These are phyloP conservation scores for Globisporangium okanoganense DNA, from an alignment of 352 stramenopile species.

Conservation along the genomic window DNA sequence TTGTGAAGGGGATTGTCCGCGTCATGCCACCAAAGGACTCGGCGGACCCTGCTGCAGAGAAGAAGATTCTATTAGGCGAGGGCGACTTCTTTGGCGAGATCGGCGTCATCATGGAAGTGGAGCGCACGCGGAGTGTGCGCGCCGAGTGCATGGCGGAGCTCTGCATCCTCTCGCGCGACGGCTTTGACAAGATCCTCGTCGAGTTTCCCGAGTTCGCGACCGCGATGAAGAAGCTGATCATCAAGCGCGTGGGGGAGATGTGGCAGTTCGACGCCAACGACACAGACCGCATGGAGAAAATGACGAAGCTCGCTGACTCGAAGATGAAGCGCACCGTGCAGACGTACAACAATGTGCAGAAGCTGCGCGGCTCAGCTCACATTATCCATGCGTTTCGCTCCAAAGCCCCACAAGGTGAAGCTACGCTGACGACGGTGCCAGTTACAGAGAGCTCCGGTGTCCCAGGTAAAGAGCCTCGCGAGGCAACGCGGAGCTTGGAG, in stretches of 20 bases:
- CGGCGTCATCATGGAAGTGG: constrained; percentile 61
- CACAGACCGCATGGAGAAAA: constrained; percentile 54
- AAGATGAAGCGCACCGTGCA: constrained; percentile 64
- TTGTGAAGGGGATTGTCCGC: constrained; percentile 63
- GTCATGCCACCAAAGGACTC: constrained; percentile 42
- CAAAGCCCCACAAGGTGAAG: not conserved
- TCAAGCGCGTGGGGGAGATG: constrained; percentile 65
- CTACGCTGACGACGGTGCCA: not conserved
- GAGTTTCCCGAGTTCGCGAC: constrained; percentile 70
- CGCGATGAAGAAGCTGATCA: constrained; percentile 65
- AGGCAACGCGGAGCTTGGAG: not conserved
- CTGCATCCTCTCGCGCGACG: constrained; percentile 52
- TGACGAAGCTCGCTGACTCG: constrained; percentile 53
- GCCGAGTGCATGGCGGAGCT: constrained; percentile 67
- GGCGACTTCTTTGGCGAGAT: constrained; percentile 69
- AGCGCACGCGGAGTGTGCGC: constrained; percentile 55
- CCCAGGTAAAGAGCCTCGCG: not conserved
- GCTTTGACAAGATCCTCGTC: constrained; percentile 65
- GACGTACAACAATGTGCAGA: constrained; percentile 41
- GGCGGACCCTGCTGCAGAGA: constrained; percentile 21
- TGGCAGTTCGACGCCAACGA: constrained; percentile 27
- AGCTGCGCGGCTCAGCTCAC: constrained; percentile 34
- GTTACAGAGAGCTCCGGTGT: not conserved
- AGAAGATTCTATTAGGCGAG: constrained; percentile 55
- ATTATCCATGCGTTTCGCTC: constrained; percentile 5